phyloP scores from a whole-genome alignment of 495 filamentous ascomycete genomes.

The Letharia lupina region DNA sequence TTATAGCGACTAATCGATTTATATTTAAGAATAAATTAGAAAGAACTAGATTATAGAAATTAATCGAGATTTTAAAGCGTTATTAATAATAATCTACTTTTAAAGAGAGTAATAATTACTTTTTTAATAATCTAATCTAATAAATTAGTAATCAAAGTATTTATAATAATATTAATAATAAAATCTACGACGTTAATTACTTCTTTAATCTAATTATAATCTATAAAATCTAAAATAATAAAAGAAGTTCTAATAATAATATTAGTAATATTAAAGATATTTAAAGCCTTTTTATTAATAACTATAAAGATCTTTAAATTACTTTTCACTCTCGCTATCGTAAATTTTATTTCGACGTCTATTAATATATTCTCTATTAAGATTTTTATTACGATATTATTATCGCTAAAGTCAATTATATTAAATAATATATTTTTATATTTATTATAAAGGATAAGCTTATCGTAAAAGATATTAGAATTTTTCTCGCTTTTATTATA shows the following conservation, averaged over 20 bases:
- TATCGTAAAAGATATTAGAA: no score
- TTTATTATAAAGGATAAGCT: no score
- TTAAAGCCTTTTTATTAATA: background rate
- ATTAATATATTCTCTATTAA: background rate
- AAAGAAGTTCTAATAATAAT: background rate
- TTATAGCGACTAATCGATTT: constrained; percentile 1
- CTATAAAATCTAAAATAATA: background rate
- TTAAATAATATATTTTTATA: background rate
- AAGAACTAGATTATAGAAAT: constrained; percentile 13
- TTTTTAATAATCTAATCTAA: constrained; percentile 16
- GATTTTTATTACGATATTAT: background rate
- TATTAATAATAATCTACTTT: constrained; percentile 6
- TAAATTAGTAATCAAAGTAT: constrained; percentile 3
- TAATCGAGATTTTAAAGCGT: background rate
- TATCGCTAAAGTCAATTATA: background rate
- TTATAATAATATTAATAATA: constrained; percentile 2
- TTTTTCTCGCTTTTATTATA: no score
- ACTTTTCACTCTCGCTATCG: background rate
- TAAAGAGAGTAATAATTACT: constrained; percentile 16
- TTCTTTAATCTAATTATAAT: background rate
- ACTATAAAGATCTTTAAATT: background rate
- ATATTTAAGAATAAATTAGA: constrained; percentile 11
- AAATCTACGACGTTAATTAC: constrained; percentile 15
- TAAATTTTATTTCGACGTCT: background rate
- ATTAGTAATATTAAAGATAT: background rate